These are phyloP conservation scores for Periconia digitata DNA, from an alignment of 2,329 filamentous ascomycete genomes.

Conservation along the genomic window DNA sequence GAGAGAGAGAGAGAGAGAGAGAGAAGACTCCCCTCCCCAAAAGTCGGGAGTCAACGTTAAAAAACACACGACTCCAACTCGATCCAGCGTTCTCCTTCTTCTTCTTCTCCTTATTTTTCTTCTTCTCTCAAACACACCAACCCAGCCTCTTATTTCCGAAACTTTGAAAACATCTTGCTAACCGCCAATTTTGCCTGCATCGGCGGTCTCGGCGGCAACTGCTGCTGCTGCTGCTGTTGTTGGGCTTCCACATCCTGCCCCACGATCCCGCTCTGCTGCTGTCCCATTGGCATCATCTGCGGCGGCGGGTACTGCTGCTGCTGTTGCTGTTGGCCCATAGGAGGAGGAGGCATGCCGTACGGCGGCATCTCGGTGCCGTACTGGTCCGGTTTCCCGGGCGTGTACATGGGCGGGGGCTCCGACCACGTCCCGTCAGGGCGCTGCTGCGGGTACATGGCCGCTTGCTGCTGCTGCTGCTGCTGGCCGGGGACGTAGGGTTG, in stretches of 20 bases:
- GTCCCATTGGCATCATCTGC: constrained; percentile 16
- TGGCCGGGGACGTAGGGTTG: constrained; percentile 25
- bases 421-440: constrained; percentile 29
- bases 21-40: no score
- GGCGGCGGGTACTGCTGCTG: constrained; percentile 16
- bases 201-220: constrained; percentile 31
- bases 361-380: constrained; percentile 36
- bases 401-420: constrained; percentile 39
- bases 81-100: not conserved
- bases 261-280: constrained; percentile 34
- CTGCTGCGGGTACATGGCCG: constrained; percentile 1
- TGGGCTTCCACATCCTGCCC: constrained; percentile 11
- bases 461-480: constrained; percentile 21
- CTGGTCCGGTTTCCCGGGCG: constrained; percentile 3
- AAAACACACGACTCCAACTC: no score
- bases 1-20: no score
- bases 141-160: constrained; percentile 21
- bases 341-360: constrained; percentile 31
- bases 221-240: constrained; percentile 6
- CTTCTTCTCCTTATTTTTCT: not conserved
- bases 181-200: constrained; percentile 34
- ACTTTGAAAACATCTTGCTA: constrained; percentile 27
- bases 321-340: not conserved
- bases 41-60: no score
- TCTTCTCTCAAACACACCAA: not conserved